Conservation (phyloP, 225 moss, liverwort and hornwort species). For the Polytrichum formosum region DNA sequence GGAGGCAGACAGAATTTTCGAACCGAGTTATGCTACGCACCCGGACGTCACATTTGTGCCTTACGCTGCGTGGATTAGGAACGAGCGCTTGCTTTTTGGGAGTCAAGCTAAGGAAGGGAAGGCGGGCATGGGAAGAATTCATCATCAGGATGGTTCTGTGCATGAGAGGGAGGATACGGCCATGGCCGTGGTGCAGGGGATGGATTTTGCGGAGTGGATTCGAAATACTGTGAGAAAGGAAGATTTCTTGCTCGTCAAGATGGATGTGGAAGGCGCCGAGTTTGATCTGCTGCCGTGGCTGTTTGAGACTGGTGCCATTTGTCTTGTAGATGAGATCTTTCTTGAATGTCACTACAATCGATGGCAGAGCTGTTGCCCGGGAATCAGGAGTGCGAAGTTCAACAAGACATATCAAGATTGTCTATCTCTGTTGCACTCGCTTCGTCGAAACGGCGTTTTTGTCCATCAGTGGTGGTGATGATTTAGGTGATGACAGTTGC, state of each 20-base stretch:
- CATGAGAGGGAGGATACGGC: not conserved
- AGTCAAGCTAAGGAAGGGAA: conserved; percentile 9
- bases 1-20: conserved; percentile 43
- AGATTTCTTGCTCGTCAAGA: conserved; percentile 52
- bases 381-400: conserved; percentile 33
- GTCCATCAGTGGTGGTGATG: conserved; percentile 65
- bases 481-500: too few species aligned
- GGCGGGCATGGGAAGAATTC: conserved; percentile 42
- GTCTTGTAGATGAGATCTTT: conserved; percentile 57
- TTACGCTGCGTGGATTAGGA: conserved; percentile 47
- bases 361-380: conserved; percentile 55
- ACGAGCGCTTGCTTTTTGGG: conserved; percentile 50
- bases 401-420: conserved; percentile 40
- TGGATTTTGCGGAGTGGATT: conserved; percentile 48
- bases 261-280: conserved; percentile 61
- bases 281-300: conserved; percentile 36
- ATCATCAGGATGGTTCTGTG: conserved; percentile 1
- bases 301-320: conserved; percentile 40
- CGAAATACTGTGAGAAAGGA: conserved; percentile 14
- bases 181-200: conserved; percentile 28
- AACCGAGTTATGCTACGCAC: conserved; percentile 29
- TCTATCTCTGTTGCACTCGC: conserved; percentile 29
- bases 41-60: conserved; percentile 41
- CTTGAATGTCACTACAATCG: conserved; percentile 71
- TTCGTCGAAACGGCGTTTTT: conserved; percentile 44